Percentiles rank a stretch among this genome's conserved stretches.
Evolutionary conservation across 2,329 filamentous ascomycete species (phyloP).

Genomic region (Zymoseptoria ardabiliae): DNA sequence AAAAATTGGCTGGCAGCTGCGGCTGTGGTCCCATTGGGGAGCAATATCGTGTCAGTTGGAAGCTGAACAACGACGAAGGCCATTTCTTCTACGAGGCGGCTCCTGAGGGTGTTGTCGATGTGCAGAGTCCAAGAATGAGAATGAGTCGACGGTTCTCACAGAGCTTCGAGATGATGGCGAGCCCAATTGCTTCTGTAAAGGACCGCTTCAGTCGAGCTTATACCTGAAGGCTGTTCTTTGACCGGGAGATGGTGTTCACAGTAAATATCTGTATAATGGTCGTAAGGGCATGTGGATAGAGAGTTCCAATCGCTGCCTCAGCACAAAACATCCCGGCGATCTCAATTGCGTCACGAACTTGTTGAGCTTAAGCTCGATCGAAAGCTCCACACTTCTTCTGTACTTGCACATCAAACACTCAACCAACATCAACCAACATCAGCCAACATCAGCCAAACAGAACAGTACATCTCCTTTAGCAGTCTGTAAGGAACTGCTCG

Average conservation of each 20-base stretch:
- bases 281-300: background rate
- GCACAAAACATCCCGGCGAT: background rate
- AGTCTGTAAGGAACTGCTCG: too few species aligned
- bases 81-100: conserved; percentile 45
- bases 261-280: background rate
- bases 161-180: conserved; percentile 29
- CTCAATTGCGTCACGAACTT: background rate
- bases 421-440: too few species aligned
- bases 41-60: conserved; percentile 42
- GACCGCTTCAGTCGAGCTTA: conserved; percentile 5
- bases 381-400: background rate
- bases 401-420: background rate
- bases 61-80: conserved; percentile 32
- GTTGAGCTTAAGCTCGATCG: background rate
- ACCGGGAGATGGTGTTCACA: background rate
- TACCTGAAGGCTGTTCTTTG: background rate
- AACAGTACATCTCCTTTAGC: too few species aligned
- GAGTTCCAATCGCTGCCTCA: background rate
- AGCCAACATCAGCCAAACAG: too few species aligned
- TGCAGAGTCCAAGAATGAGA: conserved; percentile 17
- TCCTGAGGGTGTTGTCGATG: conserved; percentile 2
- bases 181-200: conserved; percentile 22
- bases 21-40: conserved; percentile 48
- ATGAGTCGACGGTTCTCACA: conserved; percentile 20
- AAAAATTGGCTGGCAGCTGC: conserved; percentile 48